Evolutionary conservation across 169 alveolate species (phyloP).

Genomic region (Cryptosporidium meleagridis): DNA sequence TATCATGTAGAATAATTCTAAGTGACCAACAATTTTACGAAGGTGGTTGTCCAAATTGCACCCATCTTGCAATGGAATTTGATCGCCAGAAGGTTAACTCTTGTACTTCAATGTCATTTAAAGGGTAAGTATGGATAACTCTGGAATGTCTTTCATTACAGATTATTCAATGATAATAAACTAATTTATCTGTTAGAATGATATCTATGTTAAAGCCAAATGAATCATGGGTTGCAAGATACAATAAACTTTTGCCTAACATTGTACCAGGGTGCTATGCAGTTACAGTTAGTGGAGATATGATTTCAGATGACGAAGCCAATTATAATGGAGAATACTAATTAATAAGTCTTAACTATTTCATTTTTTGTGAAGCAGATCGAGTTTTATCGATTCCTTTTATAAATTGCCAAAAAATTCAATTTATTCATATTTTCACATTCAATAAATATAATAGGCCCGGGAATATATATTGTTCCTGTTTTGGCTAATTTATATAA

Average conservation of each 20-base stretch:
- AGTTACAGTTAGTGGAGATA: slow-evolving; percentile 87
- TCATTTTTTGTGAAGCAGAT: not conserved
- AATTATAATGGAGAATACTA: slow-evolving; percentile 64
- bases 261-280: slow-evolving; percentile 90
- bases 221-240: slow-evolving; percentile 90
- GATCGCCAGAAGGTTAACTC: slow-evolving; percentile 86
- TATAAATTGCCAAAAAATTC: not conserved
- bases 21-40: slow-evolving; percentile 89
- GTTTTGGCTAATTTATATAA: not conserved
- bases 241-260: slow-evolving; percentile 81
- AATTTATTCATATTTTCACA: not conserved
- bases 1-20: slow-evolving; percentile 84
- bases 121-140: slow-evolving; percentile 45
- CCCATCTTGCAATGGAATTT: slow-evolving; percentile 87
- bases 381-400: not conserved
- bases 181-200: slow-evolving; percentile 44
- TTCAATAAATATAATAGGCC: slow-evolving; percentile 1
- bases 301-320: slow-evolving; percentile 48
- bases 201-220: slow-evolving; percentile 86
- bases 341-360: not conserved
- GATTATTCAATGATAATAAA: not conserved
- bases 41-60: slow-evolving; percentile 89
- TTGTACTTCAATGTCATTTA: slow-evolving; percentile 87
- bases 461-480: slow-evolving; percentile 27
- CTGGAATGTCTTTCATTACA: not conserved